Conservation (phyloP, 495 filamentous ascomycete species). For the Entonaema liquescens region DNA sequence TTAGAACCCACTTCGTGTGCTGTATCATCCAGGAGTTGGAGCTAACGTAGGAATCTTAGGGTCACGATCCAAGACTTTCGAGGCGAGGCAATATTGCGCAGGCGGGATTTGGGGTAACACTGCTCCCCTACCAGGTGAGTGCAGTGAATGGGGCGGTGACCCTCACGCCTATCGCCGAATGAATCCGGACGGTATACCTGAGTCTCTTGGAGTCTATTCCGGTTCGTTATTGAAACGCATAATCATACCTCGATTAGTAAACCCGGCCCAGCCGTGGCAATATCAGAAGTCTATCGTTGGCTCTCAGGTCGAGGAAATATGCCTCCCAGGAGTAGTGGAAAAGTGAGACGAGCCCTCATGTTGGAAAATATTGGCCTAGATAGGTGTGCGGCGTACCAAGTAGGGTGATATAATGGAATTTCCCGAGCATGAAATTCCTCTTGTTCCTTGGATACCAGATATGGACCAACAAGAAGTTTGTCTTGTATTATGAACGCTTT, state of each 20-base stretch:
- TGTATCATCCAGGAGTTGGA: not conserved
- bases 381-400: not conserved
- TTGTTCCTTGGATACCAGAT: not conserved
- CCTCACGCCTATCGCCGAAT: not conserved
- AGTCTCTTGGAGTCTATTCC: not conserved
- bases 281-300: not conserved
- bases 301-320: not conserved
- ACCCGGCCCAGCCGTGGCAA: not conserved
- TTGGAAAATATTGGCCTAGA: not conserved
- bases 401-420: not conserved
- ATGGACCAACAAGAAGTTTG: not conserved
- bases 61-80: not conserved
- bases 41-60: not conserved
- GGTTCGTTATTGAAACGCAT: constrained; percentile 4
- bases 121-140: not conserved
- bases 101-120: constrained; percentile 5
- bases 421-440: not conserved
- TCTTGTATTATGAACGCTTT: not conserved
- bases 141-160: not conserved
- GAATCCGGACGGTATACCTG: not conserved
- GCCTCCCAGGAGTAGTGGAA: not conserved
- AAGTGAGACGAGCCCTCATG: not conserved
- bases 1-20: not conserved
- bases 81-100: constrained; percentile 11
- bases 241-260: constrained; percentile 3